Percentiles rank a stretch among this genome's conserved stretches.
Evolutionary conservation across 1,139 yeast species (phyloP).

Genomic region (Taphrina pruni): DNA sequence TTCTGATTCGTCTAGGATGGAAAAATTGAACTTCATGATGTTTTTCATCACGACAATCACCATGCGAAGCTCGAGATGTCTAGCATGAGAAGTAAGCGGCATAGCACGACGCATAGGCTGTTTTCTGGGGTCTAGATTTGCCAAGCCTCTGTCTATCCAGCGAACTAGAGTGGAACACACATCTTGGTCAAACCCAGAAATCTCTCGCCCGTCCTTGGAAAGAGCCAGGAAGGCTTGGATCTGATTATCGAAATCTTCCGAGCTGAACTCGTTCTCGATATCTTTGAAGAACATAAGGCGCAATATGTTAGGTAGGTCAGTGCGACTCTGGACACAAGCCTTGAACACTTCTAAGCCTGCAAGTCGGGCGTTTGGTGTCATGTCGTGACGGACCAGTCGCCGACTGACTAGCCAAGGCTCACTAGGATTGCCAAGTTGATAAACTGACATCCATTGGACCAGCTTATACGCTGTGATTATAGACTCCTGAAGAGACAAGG

Average conservation of each 20-base stretch:
- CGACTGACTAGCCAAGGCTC: constrained; percentile 78
- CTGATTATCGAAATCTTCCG: constrained; percentile 64
- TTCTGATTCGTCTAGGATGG: constrained; percentile 56
- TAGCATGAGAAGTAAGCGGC: constrained; percentile 47
- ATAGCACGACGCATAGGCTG: constrained; percentile 17
- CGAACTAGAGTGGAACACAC: constrained; percentile 48
- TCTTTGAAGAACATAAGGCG: constrained; percentile 66
- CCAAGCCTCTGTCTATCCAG: constrained; percentile 32
- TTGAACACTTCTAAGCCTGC: constrained; percentile 62
- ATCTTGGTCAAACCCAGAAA: constrained; percentile 48
- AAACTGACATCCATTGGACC: constrained; percentile 26
- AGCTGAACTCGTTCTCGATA: constrained; percentile 59
- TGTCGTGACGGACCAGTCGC: constrained; percentile 59
- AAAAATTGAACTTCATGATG: constrained; percentile 60
- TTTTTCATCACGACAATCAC: constrained; percentile 56
- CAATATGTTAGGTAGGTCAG: constrained; percentile 55
- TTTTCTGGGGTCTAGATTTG: constrained; percentile 22
- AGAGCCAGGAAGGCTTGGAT: constrained; percentile 60
- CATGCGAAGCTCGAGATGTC: constrained; percentile 49
- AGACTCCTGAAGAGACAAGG: constrained; percentile 25
- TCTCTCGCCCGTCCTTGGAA: constrained; percentile 67
- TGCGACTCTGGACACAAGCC: constrained; percentile 64
- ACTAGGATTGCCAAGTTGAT: constrained; percentile 14
- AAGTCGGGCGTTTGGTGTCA: constrained; percentile 58
- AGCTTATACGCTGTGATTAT: constrained; percentile 32